Percentiles rank a stretch among this genome's conserved stretches.
These are phyloP conservation scores for Megacollybia platyphylla DNA, from an alignment of 1,284 basidiomycete species.

Conservation along the genomic window DNA sequence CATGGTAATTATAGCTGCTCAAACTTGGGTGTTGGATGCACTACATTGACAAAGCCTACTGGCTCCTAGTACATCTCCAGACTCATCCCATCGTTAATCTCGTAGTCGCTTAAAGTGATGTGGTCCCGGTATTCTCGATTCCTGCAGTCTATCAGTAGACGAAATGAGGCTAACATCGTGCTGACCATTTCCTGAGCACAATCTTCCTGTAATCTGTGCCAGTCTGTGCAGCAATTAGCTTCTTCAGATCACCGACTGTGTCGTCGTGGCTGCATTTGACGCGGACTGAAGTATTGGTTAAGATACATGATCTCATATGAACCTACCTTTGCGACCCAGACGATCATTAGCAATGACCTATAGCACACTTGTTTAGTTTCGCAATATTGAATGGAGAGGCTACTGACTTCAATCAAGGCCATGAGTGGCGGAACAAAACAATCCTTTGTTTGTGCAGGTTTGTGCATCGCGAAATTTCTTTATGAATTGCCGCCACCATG, in stretches of 20 bases:
- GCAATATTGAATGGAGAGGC: too few species aligned
- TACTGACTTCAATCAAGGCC: too few species aligned
- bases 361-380: neutral
- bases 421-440: too few species aligned
- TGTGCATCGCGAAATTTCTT: too few species aligned
- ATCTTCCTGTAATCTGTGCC: constrained; percentile 85
- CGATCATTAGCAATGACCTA: constrained; percentile 96
- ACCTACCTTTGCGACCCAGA: constrained; percentile 84
- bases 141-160: constrained; percentile 29
- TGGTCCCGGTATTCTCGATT: constrained; percentile 91
- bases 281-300: constrained; percentile 27
- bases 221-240: constrained; percentile 92
- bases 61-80: constrained; percentile 72
- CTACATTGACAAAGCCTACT: neutral
- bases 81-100: constrained; percentile 91
- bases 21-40: too few species aligned
- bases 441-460: too few species aligned
- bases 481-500: constrained; percentile 28
- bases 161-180: constrained; percentile 3
- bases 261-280: constrained; percentile 92
- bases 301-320: neutral
- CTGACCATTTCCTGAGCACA: constrained; percentile 91
- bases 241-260: constrained; percentile 94
- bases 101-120: constrained; percentile 89
- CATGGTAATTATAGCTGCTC: too few species aligned